Base-by-base conservation (phyloP, 805 yeast genomes). In the Metschnikowia lunata region DNA sequence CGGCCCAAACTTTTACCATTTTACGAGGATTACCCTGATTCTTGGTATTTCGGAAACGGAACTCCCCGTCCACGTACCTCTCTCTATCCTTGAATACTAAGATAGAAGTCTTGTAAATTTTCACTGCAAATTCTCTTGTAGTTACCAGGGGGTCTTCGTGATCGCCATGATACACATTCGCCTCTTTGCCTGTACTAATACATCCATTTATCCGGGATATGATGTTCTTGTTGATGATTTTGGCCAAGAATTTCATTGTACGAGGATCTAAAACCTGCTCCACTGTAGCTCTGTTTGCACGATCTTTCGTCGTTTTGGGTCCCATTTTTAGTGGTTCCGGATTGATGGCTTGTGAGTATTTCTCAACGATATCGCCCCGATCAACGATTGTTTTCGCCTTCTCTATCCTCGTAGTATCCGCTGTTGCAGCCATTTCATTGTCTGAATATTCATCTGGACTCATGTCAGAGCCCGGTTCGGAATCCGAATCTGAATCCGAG, bases 1-100 rank as follows among this genome's bases (percentile, higher is more conserved):
- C 99, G 0, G 99, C 98, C 99, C 99, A 93, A 23, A 90, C 77
- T 63, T 88, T 88, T 50, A 93, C 96, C 97, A 93, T 91, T 60
- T 91, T 91, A 59, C 99, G 76, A 8, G 98, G 98, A 59, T 93
- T 93, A 52, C 89, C 88, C 57, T 87, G 89, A 45, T 76, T 78
- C 55, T 91, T 88, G 7, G 87, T 76, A 59, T 87, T 85, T 58
- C 97, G 72, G 67, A 93, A 93, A 44, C 99, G 72, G 64, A 80
- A 91, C 67, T 93, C 99, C 31, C 99, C 99, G 60, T 85, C 90
- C 13, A 93, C 98, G 58, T 93, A 93, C 55, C 97, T 69, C 58
- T 95, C 98, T 45, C 99, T 74, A 63, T 93, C 99, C 62, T 90
- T 93, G 68, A 93, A 93, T n/a, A 93, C 97, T 49, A 93, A 69